phyloP scores from a whole-genome alignment of 2,329 filamentous ascomycete species.

The Aureobasidium zeae region DNA sequence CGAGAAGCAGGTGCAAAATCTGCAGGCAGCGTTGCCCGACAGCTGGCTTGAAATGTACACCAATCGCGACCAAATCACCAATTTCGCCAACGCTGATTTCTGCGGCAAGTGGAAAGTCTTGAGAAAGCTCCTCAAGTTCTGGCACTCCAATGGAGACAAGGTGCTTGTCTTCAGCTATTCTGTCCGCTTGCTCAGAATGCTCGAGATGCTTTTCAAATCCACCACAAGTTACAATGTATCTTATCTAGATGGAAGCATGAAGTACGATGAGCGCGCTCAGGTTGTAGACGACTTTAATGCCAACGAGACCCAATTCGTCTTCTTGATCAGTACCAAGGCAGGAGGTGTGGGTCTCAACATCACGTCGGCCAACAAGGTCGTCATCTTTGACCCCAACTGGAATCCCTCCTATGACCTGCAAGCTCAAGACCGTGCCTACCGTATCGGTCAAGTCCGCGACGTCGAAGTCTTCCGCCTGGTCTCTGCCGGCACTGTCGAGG shows the following conservation, averaged over 20 bases:
- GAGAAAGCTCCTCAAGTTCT: conserved; percentile 76
- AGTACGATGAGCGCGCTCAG: conserved; percentile 70
- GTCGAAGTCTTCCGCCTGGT: conserved; percentile 93
- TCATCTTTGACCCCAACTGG: conserved; percentile 96
- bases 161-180: conserved; percentile 93
- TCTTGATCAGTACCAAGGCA: conserved; percentile 87
- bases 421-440: conserved; percentile 90
- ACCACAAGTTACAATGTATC: conserved; percentile 79
- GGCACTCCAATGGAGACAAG: conserved; percentile 85
- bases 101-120: conserved; percentile 96
- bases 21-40: conserved; percentile 66
- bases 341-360: conserved; percentile 94
- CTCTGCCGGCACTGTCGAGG: conserved; percentile 85
- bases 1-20: conserved; percentile 62
- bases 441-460: conserved; percentile 84
- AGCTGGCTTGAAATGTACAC: conserved; percentile 65
- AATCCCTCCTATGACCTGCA: conserved; percentile 92
- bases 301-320: conserved; percentile 80
- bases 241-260: conserved; percentile 79
- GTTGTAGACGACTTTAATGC: conserved; percentile 88
- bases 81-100: conserved; percentile 77
- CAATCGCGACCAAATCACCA: conserved; percentile 67
- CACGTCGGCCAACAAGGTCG: conserved; percentile 94
- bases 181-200: conserved; percentile 71
- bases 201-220: conserved; percentile 75